Evolutionary conservation across 441 rosid genomes (phyloP).

Genomic region (Populus hybrid): DNA sequence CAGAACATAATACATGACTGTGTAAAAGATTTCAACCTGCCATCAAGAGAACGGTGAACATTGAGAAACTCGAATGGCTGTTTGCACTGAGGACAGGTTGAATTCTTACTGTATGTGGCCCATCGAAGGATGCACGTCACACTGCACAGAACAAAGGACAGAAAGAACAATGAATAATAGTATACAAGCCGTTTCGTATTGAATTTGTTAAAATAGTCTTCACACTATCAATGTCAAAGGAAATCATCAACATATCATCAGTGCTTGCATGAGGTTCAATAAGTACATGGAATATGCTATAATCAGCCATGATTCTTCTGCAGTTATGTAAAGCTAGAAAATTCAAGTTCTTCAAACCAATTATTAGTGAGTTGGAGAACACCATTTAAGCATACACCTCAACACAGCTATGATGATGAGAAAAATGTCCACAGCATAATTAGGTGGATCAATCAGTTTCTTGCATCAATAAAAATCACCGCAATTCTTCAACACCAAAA

Average conservation of each 20-base stretch:
- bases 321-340: not conserved
- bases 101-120: slow-evolving; percentile 70
- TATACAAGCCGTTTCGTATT: not conserved
- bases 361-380: not conserved
- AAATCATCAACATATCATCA: not conserved
- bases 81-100: slow-evolving; percentile 91
- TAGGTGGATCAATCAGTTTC: not conserved
- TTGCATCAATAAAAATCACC: not conserved
- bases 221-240: not conserved
- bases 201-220: not conserved
- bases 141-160: slow-evolving; percentile 40
- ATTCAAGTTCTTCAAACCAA: not conserved
- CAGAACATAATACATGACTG: not conserved
- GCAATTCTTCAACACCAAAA: not conserved
- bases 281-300: not conserved
- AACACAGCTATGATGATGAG: not conserved
- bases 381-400: not conserved
- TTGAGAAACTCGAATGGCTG: slow-evolving; percentile 82
- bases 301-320: not conserved
- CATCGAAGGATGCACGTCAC: slow-evolving; percentile 87
- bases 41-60: slow-evolving; percentile 80
- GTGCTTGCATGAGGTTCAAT: not conserved
- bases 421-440: not conserved
- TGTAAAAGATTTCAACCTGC: slow-evolving; percentile 46
- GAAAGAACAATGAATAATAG: slow-evolving; percentile 12